These are phyloP conservation scores for Protomyces arabidopsidicola DNA, from an alignment of 1,139 yeast genomes.

Conservation along the genomic window DNA sequence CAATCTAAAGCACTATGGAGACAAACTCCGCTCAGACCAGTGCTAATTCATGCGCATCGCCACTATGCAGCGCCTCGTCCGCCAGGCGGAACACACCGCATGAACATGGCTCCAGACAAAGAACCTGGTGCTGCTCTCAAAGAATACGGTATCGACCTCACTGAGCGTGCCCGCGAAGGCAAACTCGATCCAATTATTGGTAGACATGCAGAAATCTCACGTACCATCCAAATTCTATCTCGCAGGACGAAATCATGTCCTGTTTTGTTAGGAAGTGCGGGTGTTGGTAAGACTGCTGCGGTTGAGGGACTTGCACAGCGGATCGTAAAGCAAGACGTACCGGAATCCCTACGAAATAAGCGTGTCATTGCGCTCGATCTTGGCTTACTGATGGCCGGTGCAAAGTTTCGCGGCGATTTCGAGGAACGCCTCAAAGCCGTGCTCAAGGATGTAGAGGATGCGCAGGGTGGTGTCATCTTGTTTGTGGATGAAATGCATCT, in stretches of 20 bases:
- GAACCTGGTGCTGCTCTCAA: slow-evolving; percentile 65
- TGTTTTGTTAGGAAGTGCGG: slow-evolving; percentile 89
- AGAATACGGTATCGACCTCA: slow-evolving; percentile 80
- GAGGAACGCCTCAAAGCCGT: slow-evolving; percentile 84
- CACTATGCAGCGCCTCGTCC: slow-evolving; percentile 26
- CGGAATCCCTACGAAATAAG: slow-evolving; percentile 85
- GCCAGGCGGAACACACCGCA: slow-evolving; percentile 30
- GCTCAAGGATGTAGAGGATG: slow-evolving; percentile 78
- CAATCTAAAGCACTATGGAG: too few species aligned
- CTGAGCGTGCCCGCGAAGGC: slow-evolving; percentile 81
- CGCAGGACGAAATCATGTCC: slow-evolving; percentile 94
- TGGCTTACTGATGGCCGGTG: slow-evolving; percentile 87
- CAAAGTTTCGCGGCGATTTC: slow-evolving; percentile 92
- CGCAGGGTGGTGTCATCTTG: slow-evolving; percentile 69
- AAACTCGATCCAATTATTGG: slow-evolving; percentile 96
- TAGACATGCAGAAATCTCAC: slow-evolving; percentile 85
- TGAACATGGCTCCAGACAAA: slow-evolving; percentile 34
- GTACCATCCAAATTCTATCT: slow-evolving; percentile 87
- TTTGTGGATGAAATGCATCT: slow-evolving; percentile 92
- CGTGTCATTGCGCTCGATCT: slow-evolving; percentile 76
- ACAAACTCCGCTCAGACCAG: too few species aligned
- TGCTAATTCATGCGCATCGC: neutral
- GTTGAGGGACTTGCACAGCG: slow-evolving; percentile 96
- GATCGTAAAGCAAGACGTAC: slow-evolving; percentile 79
- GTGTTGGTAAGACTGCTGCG: slow-evolving; percentile 95